Percentiles rank a stretch among this genome's conserved stretches.
phyloP scores from a whole-genome alignment of 768 basidiomycete genomes.

The Mrakia hoshinonis region DNA sequence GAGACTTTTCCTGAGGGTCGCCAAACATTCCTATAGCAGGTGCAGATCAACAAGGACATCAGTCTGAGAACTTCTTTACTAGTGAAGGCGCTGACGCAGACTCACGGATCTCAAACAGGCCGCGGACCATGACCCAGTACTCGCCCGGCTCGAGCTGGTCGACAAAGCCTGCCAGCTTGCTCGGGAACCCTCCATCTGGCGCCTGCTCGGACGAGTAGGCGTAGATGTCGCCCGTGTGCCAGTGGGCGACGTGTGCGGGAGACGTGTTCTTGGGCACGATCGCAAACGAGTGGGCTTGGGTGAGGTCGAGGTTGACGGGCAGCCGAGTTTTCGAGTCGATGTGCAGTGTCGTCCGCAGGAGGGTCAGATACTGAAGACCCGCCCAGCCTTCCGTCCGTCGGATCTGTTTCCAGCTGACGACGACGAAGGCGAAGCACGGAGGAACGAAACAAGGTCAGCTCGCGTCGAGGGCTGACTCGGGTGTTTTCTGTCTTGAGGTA shows the following conservation, averaged over 20 bases:
- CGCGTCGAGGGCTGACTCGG: constrained; percentile 59
- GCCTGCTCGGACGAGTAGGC: constrained; percentile 44
- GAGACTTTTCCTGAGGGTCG: constrained; percentile 40
- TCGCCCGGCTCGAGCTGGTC: constrained; percentile 47
- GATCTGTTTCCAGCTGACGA: constrained; percentile 58
- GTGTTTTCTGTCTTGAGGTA: too few species aligned
- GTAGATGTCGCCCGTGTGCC: constrained; percentile 87
- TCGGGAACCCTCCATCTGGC: constrained; percentile 43
- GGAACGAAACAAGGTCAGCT: constrained; percentile 34
- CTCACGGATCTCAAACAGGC: constrained; percentile 69
- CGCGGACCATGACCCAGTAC: constrained; percentile 67
- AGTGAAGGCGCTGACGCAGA: not conserved
- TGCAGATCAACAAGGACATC: not conserved
- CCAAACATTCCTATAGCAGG: constrained; percentile 23
- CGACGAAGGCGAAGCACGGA: not conserved
- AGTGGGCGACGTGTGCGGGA: constrained; percentile 16
- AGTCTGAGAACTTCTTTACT: constrained; percentile 47
- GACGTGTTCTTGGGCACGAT: constrained; percentile 47
- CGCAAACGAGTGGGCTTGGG: constrained; percentile 68
- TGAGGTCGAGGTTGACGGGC: constrained; percentile 52
- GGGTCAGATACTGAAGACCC: constrained; percentile 66
- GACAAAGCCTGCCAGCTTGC: constrained; percentile 50
- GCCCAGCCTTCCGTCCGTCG: constrained; percentile 79
- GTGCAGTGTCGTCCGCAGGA: constrained; percentile 59
- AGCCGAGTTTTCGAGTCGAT: constrained; percentile 45